Evolutionary conservation across 257 asterid species (phyloP), one percentile per base, ranked within the genome.

Genomic region (Leptodermis oblonga): DNA sequence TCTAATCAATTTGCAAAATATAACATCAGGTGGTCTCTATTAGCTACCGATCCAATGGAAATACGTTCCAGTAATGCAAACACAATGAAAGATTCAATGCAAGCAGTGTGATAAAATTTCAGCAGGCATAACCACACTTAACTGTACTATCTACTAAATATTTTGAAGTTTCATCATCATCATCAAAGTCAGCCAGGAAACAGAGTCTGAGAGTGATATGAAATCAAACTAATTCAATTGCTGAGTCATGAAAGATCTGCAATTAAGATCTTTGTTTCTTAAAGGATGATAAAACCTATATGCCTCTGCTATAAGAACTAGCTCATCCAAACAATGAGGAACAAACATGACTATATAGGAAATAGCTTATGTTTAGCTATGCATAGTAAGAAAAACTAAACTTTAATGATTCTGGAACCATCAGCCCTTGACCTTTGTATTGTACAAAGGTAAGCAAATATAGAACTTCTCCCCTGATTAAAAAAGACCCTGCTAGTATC

Each of bases 191-290:
- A 10, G 9, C 10, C 55, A 2, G 55, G 25, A 49, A 5, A 52
- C n/a, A 9, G 30, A 52, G 30, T 22, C 12, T 49, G 4, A 5
- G 59, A 52, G 13, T 30, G 22, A 14, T 15, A 58, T 37, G 43
- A 33, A 26, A 31, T 33, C 43, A 20, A 59, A 56, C 31, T 26
- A 56, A 55, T 26, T 59, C 43, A 3, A 28, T 14, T 22, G 14
- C 43, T 17, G 25, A 6, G 43, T 30, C 45, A 1, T 59, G 65
- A 59, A 15, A 59, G 25, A 30, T 59, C 30, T 30, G 33, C 17
- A 30, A 59, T 25, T 59, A 18, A 59, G 43, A 36, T 61, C 13
- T 61, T 59, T 61, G 46, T 36, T 59, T 31, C 65, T 59, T n/a
- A 2, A 28, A 5, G 20, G 39, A n/a, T 56, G n/a, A n/a, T 54